A percentile compares a stretch with the other conserved stretches of the same genome.
Evolutionary conservation across 2,329 filamentous ascomycete genomes (phyloP).

Genomic region (Trichoderma brevicompactum): DNA sequence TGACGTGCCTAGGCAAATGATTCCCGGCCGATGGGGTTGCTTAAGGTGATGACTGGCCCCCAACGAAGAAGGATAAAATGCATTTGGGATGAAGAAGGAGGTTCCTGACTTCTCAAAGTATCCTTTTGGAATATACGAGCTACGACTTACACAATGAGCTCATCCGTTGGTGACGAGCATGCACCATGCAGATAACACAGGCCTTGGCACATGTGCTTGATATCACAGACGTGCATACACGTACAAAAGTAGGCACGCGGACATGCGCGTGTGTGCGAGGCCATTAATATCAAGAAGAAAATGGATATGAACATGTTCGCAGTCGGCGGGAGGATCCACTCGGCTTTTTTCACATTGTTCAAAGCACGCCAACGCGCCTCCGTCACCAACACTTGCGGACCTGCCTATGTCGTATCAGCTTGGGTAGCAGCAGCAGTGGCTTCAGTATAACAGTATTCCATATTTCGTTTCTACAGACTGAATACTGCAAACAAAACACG

Average conservation of each 20-base stretch:
- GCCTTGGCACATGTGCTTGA: not conserved
- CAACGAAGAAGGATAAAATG: not conserved
- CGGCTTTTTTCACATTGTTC: too few species aligned
- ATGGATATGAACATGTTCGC: too few species aligned
- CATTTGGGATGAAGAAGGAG: not conserved
- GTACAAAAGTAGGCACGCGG: too few species aligned
- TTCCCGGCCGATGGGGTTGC: slow-evolving; percentile 8
- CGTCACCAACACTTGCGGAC: slow-evolving; percentile 4
- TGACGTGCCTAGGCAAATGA: slow-evolving; percentile 3
- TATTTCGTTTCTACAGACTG: too few species aligned
- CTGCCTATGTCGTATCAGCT: not conserved
- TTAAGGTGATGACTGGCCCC: slow-evolving; percentile 8
- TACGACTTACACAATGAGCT: not conserved
- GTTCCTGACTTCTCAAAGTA: too few species aligned
- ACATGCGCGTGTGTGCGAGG: too few species aligned
- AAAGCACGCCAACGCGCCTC: not conserved
- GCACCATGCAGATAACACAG: not conserved
- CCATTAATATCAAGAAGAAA: too few species aligned
- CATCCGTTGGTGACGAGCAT: slow-evolving; percentile 8
- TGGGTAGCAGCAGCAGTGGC: not conserved
- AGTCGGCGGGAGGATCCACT: too few species aligned
- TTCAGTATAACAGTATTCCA: too few species aligned
- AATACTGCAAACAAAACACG: not conserved
- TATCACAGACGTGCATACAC: too few species aligned
- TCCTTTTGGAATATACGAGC: too few species aligned